A percentile compares a stretch with the other conserved stretches of the same genome.
Evolutionary conservation across 2,329 filamentous ascomycete genomes (phyloP).

Genomic region (Aspergillus bombycis): DNA sequence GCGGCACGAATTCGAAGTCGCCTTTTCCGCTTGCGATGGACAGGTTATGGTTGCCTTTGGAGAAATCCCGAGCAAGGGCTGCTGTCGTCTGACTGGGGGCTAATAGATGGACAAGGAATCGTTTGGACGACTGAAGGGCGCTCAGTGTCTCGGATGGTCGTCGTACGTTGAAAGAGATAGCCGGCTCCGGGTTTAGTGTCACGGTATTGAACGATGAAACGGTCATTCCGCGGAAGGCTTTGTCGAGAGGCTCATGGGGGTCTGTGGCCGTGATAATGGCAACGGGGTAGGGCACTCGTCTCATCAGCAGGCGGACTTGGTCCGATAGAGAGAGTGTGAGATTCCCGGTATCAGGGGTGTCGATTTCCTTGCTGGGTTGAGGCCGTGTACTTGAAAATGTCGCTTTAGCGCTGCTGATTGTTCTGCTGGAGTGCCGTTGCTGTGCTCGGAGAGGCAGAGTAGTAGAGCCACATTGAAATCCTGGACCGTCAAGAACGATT

Average conservation of each 20-base stretch:
- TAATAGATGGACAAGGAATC: constrained; percentile 58
- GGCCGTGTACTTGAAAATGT: neutral
- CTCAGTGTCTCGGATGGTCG: constrained; percentile 59
- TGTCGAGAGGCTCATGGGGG: constrained; percentile 29
- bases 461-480: neutral
- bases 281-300: constrained; percentile 59
- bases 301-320: constrained; percentile 53
- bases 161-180: constrained; percentile 66
- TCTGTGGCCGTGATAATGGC: constrained; percentile 57
- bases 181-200: constrained; percentile 56
- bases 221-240: constrained; percentile 55
- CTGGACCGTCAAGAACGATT: neutral
- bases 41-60: constrained; percentile 43
- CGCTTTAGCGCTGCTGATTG: constrained; percentile 22
- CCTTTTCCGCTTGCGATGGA: constrained; percentile 30
- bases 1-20: constrained; percentile 32
- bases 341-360: neutral
- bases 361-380: constrained; percentile 6
- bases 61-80: constrained; percentile 43
- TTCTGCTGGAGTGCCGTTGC: constrained; percentile 21
- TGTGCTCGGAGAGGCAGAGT: constrained; percentile 3
- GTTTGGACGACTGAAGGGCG: constrained; percentile 50
- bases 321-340: constrained; percentile 28
- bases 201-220: constrained; percentile 66
- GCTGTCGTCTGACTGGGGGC: constrained; percentile 36